Percentiles rank a stretch among this genome's conserved stretches.
These are phyloP conservation scores for Domatiomyces globalis DNA, from an alignment of 2,329 filamentous ascomycete genomes.

Conservation along the genomic window DNA sequence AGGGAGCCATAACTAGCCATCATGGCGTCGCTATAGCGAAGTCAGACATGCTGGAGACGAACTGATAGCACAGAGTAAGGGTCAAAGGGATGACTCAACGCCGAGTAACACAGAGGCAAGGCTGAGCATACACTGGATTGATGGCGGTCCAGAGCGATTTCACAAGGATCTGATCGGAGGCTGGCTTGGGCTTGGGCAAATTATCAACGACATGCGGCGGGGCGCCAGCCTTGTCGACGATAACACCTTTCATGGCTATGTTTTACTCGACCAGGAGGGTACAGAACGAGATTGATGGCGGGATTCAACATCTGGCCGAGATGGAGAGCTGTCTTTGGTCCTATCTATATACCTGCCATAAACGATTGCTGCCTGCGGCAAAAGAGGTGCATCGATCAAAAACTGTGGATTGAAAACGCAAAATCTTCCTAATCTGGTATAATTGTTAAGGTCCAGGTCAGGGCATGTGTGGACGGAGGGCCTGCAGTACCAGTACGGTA, in stretches of 20 bases:
- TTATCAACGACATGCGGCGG: conserved; percentile 12
- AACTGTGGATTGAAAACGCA: too few species aligned
- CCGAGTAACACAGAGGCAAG: background rate
- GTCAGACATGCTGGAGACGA: background rate
- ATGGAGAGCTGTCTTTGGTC: too few species aligned
- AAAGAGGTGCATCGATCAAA: too few species aligned
- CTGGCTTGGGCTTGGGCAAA: conserved; percentile 18
- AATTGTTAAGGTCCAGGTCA: too few species aligned
- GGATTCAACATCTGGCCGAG: too few species aligned
- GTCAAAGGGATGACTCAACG: background rate
- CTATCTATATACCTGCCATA: too few species aligned
- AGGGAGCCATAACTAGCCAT: conserved; percentile 20
- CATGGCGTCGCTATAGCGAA: conserved; percentile 17
- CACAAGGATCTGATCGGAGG: conserved; percentile 21
- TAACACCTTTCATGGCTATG: conserved; percentile 11
- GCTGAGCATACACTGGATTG: conserved; percentile 21
- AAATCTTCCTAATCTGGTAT: too few species aligned
- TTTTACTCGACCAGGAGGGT: background rate
- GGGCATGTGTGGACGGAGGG: too few species aligned
- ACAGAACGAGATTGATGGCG: too few species aligned
- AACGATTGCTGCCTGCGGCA: too few species aligned
- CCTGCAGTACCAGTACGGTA: too few species aligned
- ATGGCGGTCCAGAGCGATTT: conserved; percentile 22
- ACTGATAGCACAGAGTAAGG: background rate
- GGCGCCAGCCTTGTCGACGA: conserved; percentile 9